Evolutionary conservation across 148 eudicot genomes (phyloP).

Genomic region (Camellia sinensis): DNA sequence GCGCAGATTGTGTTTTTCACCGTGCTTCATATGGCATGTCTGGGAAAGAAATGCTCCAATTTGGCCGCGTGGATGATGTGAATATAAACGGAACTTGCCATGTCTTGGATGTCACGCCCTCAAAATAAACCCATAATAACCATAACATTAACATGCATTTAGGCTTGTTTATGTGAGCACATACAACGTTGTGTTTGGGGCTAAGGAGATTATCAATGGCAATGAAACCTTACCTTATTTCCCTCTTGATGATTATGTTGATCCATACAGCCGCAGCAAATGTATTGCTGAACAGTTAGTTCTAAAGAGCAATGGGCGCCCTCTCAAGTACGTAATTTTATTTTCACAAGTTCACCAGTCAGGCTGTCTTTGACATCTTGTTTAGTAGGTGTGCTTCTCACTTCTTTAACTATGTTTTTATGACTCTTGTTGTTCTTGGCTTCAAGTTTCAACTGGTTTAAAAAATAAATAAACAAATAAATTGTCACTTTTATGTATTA

Average conservation of each 20-base stretch:
- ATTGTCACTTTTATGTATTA: background rate
- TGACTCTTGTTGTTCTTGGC: background rate
- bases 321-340: conserved; percentile 55
- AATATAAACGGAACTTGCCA: conserved; percentile 82
- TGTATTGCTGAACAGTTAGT: conserved; percentile 90
- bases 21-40: conserved; percentile 97
- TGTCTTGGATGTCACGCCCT: conserved; percentile 63
- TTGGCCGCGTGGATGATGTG: conserved; percentile 66
- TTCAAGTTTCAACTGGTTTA: background rate
- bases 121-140: too few species aligned
- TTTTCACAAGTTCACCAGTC: background rate
- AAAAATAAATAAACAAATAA: too few species aligned
- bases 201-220: conserved; percentile 80
- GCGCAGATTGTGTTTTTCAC: conserved; percentile 89
- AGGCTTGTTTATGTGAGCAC: conserved; percentile 94
- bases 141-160: too few species aligned
- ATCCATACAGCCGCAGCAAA: conserved; percentile 92
- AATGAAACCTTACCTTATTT: conserved; percentile 74
- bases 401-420: background rate
- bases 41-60: conserved; percentile 95
- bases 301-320: conserved; percentile 72
- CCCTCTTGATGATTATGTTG: conserved; percentile 74
- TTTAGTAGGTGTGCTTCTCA: conserved; percentile 5
- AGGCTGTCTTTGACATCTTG: background rate
- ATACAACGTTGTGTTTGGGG: conserved; percentile 78